Evolutionary conservation across 2,329 filamentous ascomycete species (phyloP), one percentile per base, ranked within the genome.

Genomic region (Anthostomella pinea): DNA sequence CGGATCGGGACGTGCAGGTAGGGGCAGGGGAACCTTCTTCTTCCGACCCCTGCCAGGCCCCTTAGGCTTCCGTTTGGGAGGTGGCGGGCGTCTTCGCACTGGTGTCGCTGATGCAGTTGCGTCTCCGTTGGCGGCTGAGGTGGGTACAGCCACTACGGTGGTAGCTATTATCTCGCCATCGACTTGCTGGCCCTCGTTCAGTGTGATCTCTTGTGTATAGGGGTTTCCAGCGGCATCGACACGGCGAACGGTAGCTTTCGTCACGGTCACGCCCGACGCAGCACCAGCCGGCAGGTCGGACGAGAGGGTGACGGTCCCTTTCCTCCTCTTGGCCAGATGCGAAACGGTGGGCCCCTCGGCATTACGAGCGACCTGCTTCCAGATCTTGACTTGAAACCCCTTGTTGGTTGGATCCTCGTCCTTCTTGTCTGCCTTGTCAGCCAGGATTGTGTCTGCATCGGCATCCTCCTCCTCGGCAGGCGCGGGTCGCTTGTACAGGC

Each of bases 121-220:
- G 65, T 72, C 83, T 6, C 75, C 64, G n/a, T 72, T 79, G 16
- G 75, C 72, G 1, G 74, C 75, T 5, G 72, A 71, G 24, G 20
- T 40, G 3, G 79, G 77, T 3, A 73, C 72, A 0, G 70, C 63
- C 22, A 79, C 69, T 11, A 79, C 66, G 6, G 72, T 72, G 2
- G 75, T 79, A 0, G 76, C 72, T 40, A 87, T 77, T 33, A 95
- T 82, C 57, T 95, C 89, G 38, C 88, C 88, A 46, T 91, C 85
- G 1, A 95, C 75, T 5, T 71, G 69, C 57, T 93, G 85, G 1
- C 88, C 89, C 39, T 91, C 85, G 5, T 81, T 77, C 4, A 95
- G 75, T 14, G 87, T 85, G 6, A 93, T 81, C 53, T 94, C 87
- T 60, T 93, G 88, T 2, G 91, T 82, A 43, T 86, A 87, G 8